Evolutionary conservation across 2,329 filamentous ascomycete genomes (phyloP).

Genomic region (Aspergillus intermedius): DNA sequence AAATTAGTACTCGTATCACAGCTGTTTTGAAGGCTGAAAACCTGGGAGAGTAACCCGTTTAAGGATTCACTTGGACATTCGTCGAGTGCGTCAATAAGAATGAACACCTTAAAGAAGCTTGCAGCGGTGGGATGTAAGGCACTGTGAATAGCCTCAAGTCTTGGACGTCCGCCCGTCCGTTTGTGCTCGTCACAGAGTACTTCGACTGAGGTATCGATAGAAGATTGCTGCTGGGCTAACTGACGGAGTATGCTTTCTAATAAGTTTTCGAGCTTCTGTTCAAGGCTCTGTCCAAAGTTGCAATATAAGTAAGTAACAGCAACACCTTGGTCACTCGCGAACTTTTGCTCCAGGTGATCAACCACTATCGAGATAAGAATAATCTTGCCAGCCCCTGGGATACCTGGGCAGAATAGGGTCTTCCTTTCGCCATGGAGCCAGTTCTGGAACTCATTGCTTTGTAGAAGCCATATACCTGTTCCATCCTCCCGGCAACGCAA

Average conservation of each 20-base stretch:
- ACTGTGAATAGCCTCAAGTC: conserved; percentile 6
- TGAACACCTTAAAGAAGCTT: not conserved
- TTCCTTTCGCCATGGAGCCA: conserved; percentile 2
- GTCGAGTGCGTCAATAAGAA: not conserved
- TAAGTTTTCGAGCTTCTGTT: not conserved
- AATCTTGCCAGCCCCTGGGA: conserved; percentile 47
- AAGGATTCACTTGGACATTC: not conserved
- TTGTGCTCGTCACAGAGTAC: conserved; percentile 9
- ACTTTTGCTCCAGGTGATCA: conserved; percentile 29
- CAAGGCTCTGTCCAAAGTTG: not conserved
- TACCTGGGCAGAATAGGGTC: conserved; percentile 20
- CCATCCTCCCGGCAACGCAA: not conserved
- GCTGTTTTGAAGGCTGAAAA: not conserved
- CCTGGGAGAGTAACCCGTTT: not conserved
- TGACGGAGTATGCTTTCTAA: not conserved
- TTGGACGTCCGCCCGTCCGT: conserved; percentile 4
- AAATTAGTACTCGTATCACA: not conserved
- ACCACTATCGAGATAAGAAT: conserved; percentile 40
- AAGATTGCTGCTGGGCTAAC: not conserved
- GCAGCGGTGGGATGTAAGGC: not conserved
- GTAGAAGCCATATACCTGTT: not conserved
- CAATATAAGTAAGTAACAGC: not conserved
- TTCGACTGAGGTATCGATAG: not conserved
- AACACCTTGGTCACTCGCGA: conserved; percentile 7
- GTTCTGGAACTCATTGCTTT: not conserved